phyloP scores from a whole-genome alignment of 345 rosid genomes.

The Cardamine occulta region DNA sequence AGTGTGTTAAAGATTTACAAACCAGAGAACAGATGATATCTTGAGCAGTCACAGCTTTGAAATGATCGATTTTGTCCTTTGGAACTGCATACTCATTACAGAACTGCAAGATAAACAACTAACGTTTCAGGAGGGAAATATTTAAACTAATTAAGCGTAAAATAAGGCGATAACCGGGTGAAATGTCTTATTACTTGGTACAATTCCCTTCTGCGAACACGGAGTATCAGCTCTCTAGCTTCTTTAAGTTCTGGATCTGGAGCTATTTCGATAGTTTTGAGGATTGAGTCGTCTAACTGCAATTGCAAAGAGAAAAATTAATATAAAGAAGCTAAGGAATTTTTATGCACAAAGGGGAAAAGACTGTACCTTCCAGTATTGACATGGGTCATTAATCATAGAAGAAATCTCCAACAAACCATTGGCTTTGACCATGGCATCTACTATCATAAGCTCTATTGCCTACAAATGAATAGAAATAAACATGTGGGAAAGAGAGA shows the following conservation, averaged over 20 bases:
- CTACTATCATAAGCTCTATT: constrained; percentile 86
- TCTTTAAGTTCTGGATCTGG: constrained; percentile 72
- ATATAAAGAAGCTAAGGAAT: not conserved
- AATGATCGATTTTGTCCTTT: constrained; percentile 75
- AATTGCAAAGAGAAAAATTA: constrained; percentile 15
- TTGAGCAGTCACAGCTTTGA: constrained; percentile 76
- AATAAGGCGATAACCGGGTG: not conserved
- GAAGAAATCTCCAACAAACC: constrained; percentile 64
- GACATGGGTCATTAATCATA: constrained; percentile 67
- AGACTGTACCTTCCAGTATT: constrained; percentile 81
- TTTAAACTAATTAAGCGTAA: not conserved
- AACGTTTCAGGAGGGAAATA: not conserved
- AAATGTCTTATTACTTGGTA: constrained; percentile 64
- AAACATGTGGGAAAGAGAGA: constrained; percentile 6
- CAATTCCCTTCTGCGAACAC: constrained; percentile 83
- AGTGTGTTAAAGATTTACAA: not conserved
- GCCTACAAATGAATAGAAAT: constrained; percentile 57
- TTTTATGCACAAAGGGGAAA: not conserved
- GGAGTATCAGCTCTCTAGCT: constrained; percentile 75
- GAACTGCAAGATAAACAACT: constrained; percentile 56
- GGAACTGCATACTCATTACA: constrained; percentile 97
- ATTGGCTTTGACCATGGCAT: constrained; percentile 84
- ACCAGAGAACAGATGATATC: constrained; percentile 98
- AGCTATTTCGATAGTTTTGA: constrained; percentile 83
- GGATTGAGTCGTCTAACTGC: constrained; percentile 88